Evolutionary conservation across 192 early-diverging fungal species (phyloP).

Genomic region (Coemansia sp.): DNA sequence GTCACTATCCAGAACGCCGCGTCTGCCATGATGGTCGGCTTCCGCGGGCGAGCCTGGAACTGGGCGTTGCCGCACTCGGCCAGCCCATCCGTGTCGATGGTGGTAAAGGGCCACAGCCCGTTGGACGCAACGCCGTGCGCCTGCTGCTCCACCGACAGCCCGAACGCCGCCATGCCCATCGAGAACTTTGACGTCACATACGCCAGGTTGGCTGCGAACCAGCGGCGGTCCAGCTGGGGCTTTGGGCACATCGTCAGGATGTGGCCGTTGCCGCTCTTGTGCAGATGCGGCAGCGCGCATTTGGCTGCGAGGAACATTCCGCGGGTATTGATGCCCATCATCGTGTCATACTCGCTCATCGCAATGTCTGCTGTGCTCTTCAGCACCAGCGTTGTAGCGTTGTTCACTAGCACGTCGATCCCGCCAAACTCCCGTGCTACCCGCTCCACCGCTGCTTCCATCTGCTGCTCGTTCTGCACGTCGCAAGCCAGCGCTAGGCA

Average conservation of each 20-base stretch:
- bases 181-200: constrained; percentile 58
- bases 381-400: constrained; percentile 63
- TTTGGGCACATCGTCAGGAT: constrained; percentile 70
- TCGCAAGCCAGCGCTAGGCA: constrained; percentile 68
- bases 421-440: constrained; percentile 62
- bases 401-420: constrained; percentile 75
- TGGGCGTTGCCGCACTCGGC: constrained; percentile 34
- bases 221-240: constrained; percentile 55
- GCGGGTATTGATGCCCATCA: constrained; percentile 62
- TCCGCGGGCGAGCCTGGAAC: constrained; percentile 30
- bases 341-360: constrained; percentile 58
- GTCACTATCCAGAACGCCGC: constrained; percentile 60
- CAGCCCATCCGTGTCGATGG: constrained; percentile 65
- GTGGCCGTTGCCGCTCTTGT: constrained; percentile 63
- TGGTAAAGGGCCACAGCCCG: constrained; percentile 62
- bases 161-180: constrained; percentile 68
- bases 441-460: constrained; percentile 55
- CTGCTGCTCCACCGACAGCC: constrained; percentile 63
- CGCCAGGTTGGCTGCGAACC: constrained; percentile 59
- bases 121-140: constrained; percentile 66
- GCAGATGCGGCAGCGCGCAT: constrained; percentile 60
- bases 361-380: constrained; percentile 51
- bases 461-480: constrained; percentile 63
- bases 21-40: constrained; percentile 67
- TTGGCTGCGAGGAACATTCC: constrained; percentile 68